Conservation (phyloP, 2,329 filamentous ascomycete genomes). For the Neopestalotiopsis sp. region DNA sequence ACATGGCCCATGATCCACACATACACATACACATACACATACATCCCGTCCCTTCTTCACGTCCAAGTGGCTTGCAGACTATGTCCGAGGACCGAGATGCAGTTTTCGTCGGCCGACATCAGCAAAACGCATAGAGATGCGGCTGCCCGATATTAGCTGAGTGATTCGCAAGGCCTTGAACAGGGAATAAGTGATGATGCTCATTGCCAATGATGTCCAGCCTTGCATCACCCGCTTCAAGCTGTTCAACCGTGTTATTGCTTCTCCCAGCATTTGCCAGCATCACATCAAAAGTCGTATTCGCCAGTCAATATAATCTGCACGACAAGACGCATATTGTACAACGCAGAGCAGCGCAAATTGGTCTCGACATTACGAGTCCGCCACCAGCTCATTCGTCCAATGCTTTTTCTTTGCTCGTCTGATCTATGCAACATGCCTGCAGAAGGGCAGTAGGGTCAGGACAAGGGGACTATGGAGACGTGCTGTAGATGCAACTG, state of each 20-base stretch:
- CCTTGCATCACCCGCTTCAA: neutral
- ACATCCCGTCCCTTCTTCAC: neutral
- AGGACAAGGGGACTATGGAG: neutral
- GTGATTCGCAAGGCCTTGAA: neutral
- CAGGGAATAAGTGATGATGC: neutral
- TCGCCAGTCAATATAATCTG: conserved; percentile 3
- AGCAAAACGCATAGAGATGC: neutral
- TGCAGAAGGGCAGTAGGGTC: neutral
- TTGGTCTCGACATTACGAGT: neutral
- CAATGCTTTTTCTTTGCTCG: conserved; percentile 1
- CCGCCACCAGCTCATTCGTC: conserved; percentile 2
- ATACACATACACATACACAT: no score
- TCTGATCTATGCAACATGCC: conserved; percentile 1
- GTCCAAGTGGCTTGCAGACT: neutral
- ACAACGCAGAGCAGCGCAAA: neutral
- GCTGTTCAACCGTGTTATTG: neutral
- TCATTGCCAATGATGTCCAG: neutral
- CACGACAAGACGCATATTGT: conserved; percentile 1
- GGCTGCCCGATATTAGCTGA: conserved; percentile 1
- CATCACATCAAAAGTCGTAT: neutral
- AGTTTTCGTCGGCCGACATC: conserved; percentile 1
- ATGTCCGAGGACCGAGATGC: conserved; percentile 1
- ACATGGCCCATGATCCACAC: neutral
- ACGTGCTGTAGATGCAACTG: neutral
- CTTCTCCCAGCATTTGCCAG: neutral